phyloP scores from a whole-genome alignment of 1,284 basidiomycete genomes.

The Tilletia caries region DNA sequence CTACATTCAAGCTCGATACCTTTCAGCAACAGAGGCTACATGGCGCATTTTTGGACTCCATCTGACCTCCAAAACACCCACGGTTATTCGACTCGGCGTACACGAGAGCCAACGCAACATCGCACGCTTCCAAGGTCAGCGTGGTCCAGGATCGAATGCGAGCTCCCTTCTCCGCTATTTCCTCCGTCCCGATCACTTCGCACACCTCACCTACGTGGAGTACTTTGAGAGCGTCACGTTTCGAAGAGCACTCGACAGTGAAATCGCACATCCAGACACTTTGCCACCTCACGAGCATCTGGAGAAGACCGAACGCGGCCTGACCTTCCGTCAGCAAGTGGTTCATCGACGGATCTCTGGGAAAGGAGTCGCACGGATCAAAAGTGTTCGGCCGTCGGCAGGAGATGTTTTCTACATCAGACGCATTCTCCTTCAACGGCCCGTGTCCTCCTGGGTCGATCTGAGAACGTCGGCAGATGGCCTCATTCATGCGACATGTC shows the following conservation, averaged over 20 bases:
- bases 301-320: not conserved
- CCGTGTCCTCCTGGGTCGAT: not conserved
- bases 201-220: not conserved
- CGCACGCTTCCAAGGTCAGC: not conserved
- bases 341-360: not conserved
- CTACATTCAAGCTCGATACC: not conserved
- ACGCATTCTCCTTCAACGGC: not conserved
- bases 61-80: not conserved
- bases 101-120: not conserved
- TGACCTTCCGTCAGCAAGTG: not conserved
- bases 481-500: not conserved
- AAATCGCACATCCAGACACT: not conserved
- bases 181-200: not conserved
- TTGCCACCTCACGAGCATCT: not conserved
- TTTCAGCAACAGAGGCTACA: not conserved
- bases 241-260: not conserved
- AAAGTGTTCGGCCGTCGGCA: not conserved
- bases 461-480: not conserved
- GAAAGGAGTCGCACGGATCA: not conserved
- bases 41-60: not conserved
- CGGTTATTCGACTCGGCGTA: not conserved
- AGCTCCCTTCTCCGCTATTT: not conserved
- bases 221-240: not conserved
- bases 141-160: not conserved
- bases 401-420: not conserved